Evolutionary conservation across 768 basidiomycete species (phyloP), one percentile per base, ranked within the genome.

Genomic region (Agaricus subrufescens): DNA sequence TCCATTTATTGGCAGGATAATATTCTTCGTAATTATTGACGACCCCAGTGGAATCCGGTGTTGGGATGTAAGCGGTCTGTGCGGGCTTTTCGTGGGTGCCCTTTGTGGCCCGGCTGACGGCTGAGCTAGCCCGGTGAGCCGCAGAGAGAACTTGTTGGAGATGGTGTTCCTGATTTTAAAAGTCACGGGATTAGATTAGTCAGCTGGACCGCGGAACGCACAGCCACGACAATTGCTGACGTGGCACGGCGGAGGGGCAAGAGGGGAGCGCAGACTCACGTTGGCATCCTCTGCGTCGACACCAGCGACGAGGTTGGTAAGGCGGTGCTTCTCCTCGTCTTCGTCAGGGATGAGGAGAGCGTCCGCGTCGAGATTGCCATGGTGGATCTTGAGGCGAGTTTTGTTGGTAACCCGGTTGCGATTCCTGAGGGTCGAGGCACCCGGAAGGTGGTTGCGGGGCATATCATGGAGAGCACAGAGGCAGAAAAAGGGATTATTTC

Each of bases 201-300:
- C 66, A 80, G 69, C 71, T 61, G 71, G 66, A 64, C 78, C 79
- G 73, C 74, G 79, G 79, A 65, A 69, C 70, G 71, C 77, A 80
- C 74, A 65, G 75, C 77, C 75, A 77, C 73, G 62, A 60, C 68
- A 68, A 69, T 69, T 62, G 69, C 65, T 70, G 71, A 69, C 68
- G 72, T 74, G 75, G 72, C 71, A 63, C 6, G 49, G 54, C 59
- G 62, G 58, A 53, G 61, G 65, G 62, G 65, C 68, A 67, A 64
- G 66, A 63, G 62, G 47, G 38, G 34, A 26, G 39, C 31, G 46
- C 38, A 62, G 65, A 81, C 91, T 85, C 77, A 94, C 92, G 73
- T 93, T 92, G 71, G 91, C 91, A 66, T 94, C 92, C 76, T 94
- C 91, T 67, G 88, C 88, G 69, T 94, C 92, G 65, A 94, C 92